A percentile compares a stretch with the other conserved stretches of the same genome.
Evolutionary conservation across 2,329 filamentous ascomycete genomes (phyloP).

Genomic region (Colletotrichum spinosum): DNA sequence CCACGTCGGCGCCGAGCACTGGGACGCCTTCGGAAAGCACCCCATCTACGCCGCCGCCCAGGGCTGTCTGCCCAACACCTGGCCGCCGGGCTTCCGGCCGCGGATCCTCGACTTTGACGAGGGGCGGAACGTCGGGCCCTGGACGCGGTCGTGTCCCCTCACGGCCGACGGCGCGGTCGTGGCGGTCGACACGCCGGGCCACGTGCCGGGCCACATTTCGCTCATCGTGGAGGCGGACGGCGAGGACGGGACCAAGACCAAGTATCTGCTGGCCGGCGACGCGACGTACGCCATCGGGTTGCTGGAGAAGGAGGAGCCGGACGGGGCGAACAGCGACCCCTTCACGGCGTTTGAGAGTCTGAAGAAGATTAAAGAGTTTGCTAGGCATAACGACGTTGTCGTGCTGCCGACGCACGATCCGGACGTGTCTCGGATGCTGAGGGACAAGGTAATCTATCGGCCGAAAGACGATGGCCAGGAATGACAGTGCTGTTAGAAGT

Average conservation of each 20-base stretch:
- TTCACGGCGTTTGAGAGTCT: slow-evolving; percentile 44
- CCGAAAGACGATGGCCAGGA: slow-evolving; percentile 4
- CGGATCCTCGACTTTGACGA: slow-evolving; percentile 43
- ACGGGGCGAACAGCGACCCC: slow-evolving; percentile 47
- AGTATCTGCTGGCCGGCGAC: slow-evolving; percentile 45
- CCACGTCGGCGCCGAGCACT: slow-evolving; percentile 42
- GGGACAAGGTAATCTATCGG: slow-evolving; percentile 23
- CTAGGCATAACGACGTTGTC: slow-evolving; percentile 41
- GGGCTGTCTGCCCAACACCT: slow-evolving; percentile 45
- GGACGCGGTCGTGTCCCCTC: slow-evolving; percentile 43
- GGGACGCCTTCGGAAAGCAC: slow-evolving; percentile 44
- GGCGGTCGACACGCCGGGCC: slow-evolving; percentile 48
- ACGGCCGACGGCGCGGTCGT: slow-evolving; percentile 45
- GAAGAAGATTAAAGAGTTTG: slow-evolving; percentile 47
- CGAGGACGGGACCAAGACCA: slow-evolving; percentile 37
- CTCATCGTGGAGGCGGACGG: slow-evolving; percentile 39
- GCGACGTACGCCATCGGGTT: slow-evolving; percentile 46
- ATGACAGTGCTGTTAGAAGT: background rate
- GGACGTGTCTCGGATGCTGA: slow-evolving; percentile 20
- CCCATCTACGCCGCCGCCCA: slow-evolving; percentile 43
- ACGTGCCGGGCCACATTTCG: slow-evolving; percentile 48
- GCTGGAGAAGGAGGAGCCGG: slow-evolving; percentile 46
- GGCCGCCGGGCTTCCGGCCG: slow-evolving; percentile 46
- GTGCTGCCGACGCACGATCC: slow-evolving; percentile 44
- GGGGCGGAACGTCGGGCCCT: slow-evolving; percentile 43